A percentile compares a stretch with the other conserved stretches of the same genome.
These are phyloP conservation scores for Lunularia cruciata DNA, from an alignment of 225 moss, liverwort and hornwort species.

Conservation along the genomic window DNA sequence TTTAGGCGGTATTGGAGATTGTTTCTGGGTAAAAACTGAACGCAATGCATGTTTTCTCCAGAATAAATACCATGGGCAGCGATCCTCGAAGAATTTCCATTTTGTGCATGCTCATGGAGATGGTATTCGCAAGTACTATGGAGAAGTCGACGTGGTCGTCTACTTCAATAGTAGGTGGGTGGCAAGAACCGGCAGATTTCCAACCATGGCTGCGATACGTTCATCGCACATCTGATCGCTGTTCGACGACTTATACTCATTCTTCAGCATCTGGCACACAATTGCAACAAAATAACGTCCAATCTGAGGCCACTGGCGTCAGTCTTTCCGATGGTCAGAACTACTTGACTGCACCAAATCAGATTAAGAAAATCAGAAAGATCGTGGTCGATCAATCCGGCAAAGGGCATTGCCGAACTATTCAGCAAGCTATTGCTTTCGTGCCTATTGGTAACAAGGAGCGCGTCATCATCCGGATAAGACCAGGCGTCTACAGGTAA, in stretches of 20 bases:
- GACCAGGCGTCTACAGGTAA: conserved; percentile 55
- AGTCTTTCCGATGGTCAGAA: conserved; percentile 2
- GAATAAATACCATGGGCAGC: too few species aligned
- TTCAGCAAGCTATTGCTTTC: conserved; percentile 56
- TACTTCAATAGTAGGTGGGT: too few species aligned
- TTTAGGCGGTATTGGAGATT: too few species aligned
- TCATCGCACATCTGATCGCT: not conserved
- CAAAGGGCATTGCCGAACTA: conserved; percentile 47
- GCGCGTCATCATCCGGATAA: conserved; percentile 48
- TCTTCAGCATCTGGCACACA: not conserved
- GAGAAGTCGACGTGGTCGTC: too few species aligned
- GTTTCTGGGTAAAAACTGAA: too few species aligned
- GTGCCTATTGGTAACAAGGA: conserved; percentile 39
- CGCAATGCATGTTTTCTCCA: too few species aligned
- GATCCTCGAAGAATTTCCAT: too few species aligned
- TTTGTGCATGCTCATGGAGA: too few species aligned
- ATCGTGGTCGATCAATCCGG: conserved; percentile 63
- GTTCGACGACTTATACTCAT: not conserved
- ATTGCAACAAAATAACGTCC: not conserved
- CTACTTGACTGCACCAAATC: conserved; percentile 4
- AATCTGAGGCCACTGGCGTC: too few species aligned
- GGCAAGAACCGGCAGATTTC: too few species aligned
- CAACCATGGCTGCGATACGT: conserved; percentile 7
- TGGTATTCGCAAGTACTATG: too few species aligned
- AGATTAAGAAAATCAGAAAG: conserved; percentile 15